Conservation (phyloP, 1,284 basidiomycete species). For the Apiotrichum akiyoshidainum region DNA sequence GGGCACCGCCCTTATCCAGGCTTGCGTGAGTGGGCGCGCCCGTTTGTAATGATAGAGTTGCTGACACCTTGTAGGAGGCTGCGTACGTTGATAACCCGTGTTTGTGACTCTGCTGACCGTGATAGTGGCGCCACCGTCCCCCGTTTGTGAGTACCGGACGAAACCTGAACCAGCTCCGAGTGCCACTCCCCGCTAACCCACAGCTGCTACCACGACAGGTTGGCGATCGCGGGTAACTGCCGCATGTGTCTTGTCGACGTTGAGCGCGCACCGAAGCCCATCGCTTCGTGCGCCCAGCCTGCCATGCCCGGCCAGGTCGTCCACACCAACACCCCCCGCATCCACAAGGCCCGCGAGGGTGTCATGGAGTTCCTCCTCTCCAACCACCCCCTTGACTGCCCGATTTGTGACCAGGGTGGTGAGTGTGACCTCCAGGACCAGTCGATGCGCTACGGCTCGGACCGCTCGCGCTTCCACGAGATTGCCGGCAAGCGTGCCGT, state of each 20-base stretch:
- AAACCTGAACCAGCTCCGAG: too few species aligned
- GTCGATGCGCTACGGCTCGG: constrained; percentile 98
- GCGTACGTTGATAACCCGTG: constrained; percentile 24
- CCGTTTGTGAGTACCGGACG: constrained; percentile 36
- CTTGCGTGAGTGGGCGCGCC: constrained; percentile 61
- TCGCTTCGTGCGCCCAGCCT: constrained; percentile 81
- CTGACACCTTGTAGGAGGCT: constrained; percentile 25
- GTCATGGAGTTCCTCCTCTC: constrained; percentile 98
- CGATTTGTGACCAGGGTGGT: constrained; percentile 95
- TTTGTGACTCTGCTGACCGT: neutral
- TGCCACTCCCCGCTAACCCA: neutral
- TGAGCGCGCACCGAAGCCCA: constrained; percentile 88
- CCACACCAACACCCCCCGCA: constrained; percentile 89
- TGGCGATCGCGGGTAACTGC: constrained; percentile 93
- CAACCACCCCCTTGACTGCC: constrained; percentile 97
- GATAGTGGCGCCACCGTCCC: constrained; percentile 34
- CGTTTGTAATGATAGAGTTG: neutral
- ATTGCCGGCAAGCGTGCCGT: constrained; percentile 96
- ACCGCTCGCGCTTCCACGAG: constrained; percentile 97
- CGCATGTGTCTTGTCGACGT: constrained; percentile 95
- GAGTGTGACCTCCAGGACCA: constrained; percentile 99
- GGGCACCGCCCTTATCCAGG: constrained; percentile 91
- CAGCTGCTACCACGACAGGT: constrained; percentile 57
- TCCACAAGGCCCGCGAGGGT: constrained; percentile 88
- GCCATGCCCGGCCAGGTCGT: constrained; percentile 96